phyloP scores from a whole-genome alignment of 2,329 filamentous ascomycete genomes.

The Curvularia hawaiiensis region DNA sequence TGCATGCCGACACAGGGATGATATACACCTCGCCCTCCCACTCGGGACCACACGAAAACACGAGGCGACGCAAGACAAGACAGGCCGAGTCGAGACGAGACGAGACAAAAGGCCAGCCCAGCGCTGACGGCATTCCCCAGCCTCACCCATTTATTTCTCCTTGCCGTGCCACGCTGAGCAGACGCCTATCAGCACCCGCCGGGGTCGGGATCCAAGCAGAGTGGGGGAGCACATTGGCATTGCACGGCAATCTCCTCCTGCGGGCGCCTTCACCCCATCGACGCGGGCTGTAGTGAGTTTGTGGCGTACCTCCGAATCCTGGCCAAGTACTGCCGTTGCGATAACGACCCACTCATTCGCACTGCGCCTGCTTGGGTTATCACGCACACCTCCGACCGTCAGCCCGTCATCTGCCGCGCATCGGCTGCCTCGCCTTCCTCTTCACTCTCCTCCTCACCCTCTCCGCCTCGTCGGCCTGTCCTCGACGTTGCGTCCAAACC shows the following conservation, averaged over 20 bases:
- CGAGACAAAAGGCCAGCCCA: not conserved
- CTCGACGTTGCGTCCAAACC: not conserved
- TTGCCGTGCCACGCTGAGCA: slow-evolving; percentile 1
- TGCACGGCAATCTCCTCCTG: slow-evolving; percentile 17
- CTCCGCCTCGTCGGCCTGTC: slow-evolving; percentile 1
- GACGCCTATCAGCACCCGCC: slow-evolving; percentile 18
- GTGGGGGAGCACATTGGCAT: slow-evolving; percentile 17
- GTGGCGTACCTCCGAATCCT: slow-evolving; percentile 22
- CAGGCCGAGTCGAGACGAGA: no score
- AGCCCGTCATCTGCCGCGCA: slow-evolving; percentile 12
- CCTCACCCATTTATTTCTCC: not conserved
- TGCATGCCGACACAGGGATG: slow-evolving; percentile 19
- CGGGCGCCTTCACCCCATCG: slow-evolving; percentile 11
- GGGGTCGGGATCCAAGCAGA: slow-evolving; percentile 14
- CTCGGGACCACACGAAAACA: not conserved
- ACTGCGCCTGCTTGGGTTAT: slow-evolving; percentile 19
- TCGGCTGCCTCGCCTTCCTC: slow-evolving; percentile 11
- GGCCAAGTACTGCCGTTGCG: slow-evolving; percentile 27
- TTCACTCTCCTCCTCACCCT: slow-evolving; percentile 16
- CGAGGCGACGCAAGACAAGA: not conserved
- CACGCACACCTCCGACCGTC: slow-evolving; percentile 12
- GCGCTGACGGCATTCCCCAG: not conserved
- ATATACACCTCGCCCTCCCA: slow-evolving; percentile 4
- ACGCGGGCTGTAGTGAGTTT: slow-evolving; percentile 19
- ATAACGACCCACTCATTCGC: slow-evolving; percentile 30